Conservation (phyloP, 2,329 filamentous ascomycete genomes). For the Lasiodiplodia sp. region DNA sequence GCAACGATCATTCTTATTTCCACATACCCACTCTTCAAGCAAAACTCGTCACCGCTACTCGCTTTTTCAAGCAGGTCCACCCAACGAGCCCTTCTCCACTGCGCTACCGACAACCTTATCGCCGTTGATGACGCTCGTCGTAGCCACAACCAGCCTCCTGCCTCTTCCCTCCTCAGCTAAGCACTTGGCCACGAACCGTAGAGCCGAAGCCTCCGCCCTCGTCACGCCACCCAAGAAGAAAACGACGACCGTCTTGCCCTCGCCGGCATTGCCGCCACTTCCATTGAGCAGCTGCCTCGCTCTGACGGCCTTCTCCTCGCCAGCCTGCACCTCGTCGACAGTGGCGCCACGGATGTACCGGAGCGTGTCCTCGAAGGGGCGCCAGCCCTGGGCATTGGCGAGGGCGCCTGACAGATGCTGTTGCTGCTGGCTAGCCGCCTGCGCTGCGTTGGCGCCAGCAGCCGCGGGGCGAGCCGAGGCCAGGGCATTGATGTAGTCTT, state of each 20-base stretch:
- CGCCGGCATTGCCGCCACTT: slow-evolving; percentile 64
- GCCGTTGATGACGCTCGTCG: slow-evolving; percentile 89
- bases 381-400: slow-evolving; percentile 77
- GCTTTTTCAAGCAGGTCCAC: neutral
- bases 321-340: slow-evolving; percentile 91
- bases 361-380: slow-evolving; percentile 90
- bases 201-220: slow-evolving; percentile 92
- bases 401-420: slow-evolving; percentile 51
- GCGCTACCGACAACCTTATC: slow-evolving; percentile 87
- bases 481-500: slow-evolving; percentile 72
- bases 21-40: neutral
- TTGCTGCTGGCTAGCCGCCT: slow-evolving; percentile 32
- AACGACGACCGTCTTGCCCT: slow-evolving; percentile 73
- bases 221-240: slow-evolving; percentile 98
- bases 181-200: slow-evolving; percentile 87
- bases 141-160: slow-evolving; percentile 85
- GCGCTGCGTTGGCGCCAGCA: slow-evolving; percentile 54
- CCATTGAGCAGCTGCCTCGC: slow-evolving; percentile 84
- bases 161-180: slow-evolving; percentile 69
- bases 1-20: neutral
- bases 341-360: slow-evolving; percentile 88
- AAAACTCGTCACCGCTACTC: neutral
- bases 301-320: slow-evolving; percentile 90
- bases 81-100: slow-evolving; percentile 68
- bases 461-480: slow-evolving; percentile 64